Evolutionary conservation across 2,329 filamentous ascomycete species (phyloP).

Genomic region (Didymella sp.): DNA sequence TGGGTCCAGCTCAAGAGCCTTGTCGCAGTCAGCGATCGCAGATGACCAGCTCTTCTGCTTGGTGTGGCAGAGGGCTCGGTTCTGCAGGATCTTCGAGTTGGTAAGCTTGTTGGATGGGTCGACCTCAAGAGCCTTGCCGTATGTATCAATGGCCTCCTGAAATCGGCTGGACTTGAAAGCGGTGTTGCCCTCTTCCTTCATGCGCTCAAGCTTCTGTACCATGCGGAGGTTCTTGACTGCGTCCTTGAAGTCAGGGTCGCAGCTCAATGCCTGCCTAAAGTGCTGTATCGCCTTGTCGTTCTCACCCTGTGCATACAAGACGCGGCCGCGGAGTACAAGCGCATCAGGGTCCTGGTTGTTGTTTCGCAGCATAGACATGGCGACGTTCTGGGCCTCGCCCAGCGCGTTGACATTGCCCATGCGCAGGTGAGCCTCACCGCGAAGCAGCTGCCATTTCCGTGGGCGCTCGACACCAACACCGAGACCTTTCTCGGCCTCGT

Average conservation of each 20-base stretch:
- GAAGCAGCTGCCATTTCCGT: conserved; percentile 92
- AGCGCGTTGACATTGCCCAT: conserved; percentile 90
- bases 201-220: conserved; percentile 89
- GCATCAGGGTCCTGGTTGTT: conserved; percentile 96
- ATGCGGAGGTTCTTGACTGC: conserved; percentile 88
- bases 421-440: conserved; percentile 88
- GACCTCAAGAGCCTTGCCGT: conserved; percentile 80
- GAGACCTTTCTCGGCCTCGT: conserved; percentile 84
- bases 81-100: conserved; percentile 94
- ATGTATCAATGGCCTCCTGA: conserved; percentile 82
- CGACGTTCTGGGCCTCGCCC: conserved; percentile 90
- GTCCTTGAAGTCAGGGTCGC: conserved; percentile 89
- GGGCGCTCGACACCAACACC: conserved; percentile 79
- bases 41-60: conserved; percentile 83
- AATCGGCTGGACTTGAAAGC: conserved; percentile 87
- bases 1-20: conserved; percentile 81
- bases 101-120: conserved; percentile 89
- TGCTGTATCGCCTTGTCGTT: conserved; percentile 94
- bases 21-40: conserved; percentile 85
- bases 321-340: conserved; percentile 83
- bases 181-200: conserved; percentile 91
- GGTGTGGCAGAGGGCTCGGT: conserved; percentile 83
- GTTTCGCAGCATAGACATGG: conserved; percentile 81
- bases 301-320: conserved; percentile 89
- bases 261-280: conserved; percentile 85